Conservation (phyloP, 768 basidiomycete genomes). For the Boletus eberwhitei region DNA sequence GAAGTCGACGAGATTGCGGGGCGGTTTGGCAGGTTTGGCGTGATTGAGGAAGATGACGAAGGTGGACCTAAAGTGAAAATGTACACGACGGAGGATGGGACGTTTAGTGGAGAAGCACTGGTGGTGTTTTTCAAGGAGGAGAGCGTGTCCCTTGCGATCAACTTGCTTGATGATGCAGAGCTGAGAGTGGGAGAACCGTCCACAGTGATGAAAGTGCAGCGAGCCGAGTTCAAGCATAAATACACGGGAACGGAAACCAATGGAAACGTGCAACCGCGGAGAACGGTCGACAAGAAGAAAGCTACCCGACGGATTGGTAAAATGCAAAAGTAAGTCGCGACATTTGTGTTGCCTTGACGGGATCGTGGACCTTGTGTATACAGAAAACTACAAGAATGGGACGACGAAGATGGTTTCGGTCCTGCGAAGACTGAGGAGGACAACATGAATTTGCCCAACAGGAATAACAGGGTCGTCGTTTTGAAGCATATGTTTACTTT, state of each 20-base stretch:
- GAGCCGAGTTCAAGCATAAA: constrained; percentile 80
- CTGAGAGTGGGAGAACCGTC: constrained; percentile 76
- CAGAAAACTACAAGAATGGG: constrained; percentile 93
- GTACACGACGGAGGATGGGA: constrained; percentile 84
- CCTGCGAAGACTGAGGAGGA: constrained; percentile 61
- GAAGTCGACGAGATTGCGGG: constrained; percentile 72
- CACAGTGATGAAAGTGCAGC: constrained; percentile 68
- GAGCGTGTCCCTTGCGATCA: constrained; percentile 81
- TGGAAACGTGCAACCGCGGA: constrained; percentile 49
- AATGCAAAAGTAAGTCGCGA: constrained; percentile 69
- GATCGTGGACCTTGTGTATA: background rate
- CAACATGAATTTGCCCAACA: constrained; percentile 40
- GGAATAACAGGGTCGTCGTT: constrained; percentile 79
- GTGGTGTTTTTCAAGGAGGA: constrained; percentile 98
- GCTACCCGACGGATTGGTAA: constrained; percentile 72
- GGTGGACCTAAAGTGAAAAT: constrained; percentile 94
- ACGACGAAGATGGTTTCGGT: constrained; percentile 90
- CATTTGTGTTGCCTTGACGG: background rate
- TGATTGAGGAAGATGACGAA: constrained; percentile 90
- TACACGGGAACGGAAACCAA: constrained; percentile 37
- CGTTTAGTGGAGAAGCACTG: constrained; percentile 91
- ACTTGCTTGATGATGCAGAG: constrained; percentile 88
- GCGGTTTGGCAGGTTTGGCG: constrained; percentile 88
- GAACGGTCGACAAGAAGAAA: constrained; percentile 75
- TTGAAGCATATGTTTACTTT: constrained; percentile 94